Conservation (phyloP, 306 rosid species). For the Prunus armeniaca region DNA sequence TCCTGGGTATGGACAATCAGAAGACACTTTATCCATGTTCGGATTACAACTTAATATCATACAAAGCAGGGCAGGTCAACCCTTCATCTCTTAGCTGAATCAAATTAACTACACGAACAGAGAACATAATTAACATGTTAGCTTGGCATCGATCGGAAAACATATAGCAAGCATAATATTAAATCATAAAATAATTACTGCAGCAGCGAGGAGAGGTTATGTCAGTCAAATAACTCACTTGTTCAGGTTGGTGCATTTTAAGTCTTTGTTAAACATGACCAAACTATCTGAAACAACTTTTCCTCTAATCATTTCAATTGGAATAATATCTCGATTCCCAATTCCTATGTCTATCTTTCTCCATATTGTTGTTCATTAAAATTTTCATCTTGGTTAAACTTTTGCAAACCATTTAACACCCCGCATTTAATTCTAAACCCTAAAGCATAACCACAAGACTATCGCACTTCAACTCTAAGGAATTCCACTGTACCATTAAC, state of each 20-base stretch:
- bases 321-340: neutral
- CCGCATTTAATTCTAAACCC: neutral
- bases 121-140: neutral
- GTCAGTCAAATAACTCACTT: neutral
- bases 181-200: neutral
- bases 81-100: constrained; percentile 34
- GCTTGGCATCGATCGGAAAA: neutral
- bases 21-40: constrained; percentile 77
- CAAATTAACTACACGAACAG: constrained; percentile 31
- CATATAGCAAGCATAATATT: neutral
- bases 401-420: neutral
- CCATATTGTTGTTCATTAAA: neutral
- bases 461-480: neutral
- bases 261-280: neutral
- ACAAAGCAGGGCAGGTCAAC: constrained; percentile 26
- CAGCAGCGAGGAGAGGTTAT: neutral
- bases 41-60: constrained; percentile 20
- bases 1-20: constrained; percentile 98
- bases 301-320: neutral
- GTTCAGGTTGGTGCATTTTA: neutral
- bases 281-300: neutral
- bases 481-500: neutral
- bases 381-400: neutral
- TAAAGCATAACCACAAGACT: neutral
- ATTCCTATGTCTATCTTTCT: neutral